Evolutionary conservation across 208 protist genomes (phyloP).

Genomic region (Acanthamoeba sp.): DNA sequence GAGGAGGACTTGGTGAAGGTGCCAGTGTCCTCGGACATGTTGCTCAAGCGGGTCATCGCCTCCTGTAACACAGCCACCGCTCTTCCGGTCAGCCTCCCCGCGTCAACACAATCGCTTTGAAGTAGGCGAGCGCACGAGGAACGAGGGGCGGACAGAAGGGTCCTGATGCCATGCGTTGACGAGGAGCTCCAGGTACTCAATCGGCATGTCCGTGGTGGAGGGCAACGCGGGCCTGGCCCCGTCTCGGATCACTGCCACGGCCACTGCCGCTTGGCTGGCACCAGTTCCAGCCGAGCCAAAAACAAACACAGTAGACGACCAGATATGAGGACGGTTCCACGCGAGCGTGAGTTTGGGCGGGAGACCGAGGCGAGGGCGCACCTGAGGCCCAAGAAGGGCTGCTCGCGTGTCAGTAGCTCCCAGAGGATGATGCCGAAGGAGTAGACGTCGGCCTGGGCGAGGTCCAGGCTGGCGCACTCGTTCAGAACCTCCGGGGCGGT

Average conservation of each 20-base stretch:
- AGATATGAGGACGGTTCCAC: too few relatives aligned
- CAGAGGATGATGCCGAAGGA: too few relatives aligned
- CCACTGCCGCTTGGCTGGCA: not conserved
- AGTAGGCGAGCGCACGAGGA: constrained; percentile 39
- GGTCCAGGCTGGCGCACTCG: not conserved
- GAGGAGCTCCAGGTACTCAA: constrained; percentile 27
- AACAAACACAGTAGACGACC: too few relatives aligned
- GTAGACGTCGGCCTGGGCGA: too few relatives aligned
- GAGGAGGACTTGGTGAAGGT: constrained; percentile 31
- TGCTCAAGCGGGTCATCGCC: constrained; percentile 5
- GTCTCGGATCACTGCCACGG: constrained; percentile 24
- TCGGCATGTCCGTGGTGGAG: not conserved
- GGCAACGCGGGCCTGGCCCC: not conserved
- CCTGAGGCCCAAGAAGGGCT: not conserved
- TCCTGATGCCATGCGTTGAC: constrained; percentile 6
- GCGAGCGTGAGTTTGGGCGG: too few relatives aligned
- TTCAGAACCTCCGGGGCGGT: constrained; percentile 18
- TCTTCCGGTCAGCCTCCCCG: too few relatives aligned
- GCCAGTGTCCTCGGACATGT: not conserved
- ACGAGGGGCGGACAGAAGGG: constrained; percentile 1
- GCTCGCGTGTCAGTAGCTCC: too few relatives aligned
- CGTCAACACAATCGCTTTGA: too few relatives aligned
- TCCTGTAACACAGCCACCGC: too few relatives aligned
- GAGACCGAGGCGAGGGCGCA: not conserved
- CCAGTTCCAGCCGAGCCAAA: too few relatives aligned